These are phyloP conservation scores for Luvunga scandens DNA, from an alignment of 345 rosid species.

Conservation along the genomic window DNA sequence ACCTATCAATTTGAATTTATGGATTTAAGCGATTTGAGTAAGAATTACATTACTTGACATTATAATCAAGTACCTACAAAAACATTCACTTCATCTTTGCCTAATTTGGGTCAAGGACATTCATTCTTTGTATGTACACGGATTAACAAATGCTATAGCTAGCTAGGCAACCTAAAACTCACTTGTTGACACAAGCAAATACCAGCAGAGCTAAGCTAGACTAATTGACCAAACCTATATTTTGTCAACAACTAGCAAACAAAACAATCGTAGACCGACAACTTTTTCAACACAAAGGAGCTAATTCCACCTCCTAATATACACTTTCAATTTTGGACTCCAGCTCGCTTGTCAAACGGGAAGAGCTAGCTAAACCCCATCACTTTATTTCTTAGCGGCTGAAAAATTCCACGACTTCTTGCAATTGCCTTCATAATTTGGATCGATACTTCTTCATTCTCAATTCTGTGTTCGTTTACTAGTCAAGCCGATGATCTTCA, in stretches of 20 bases:
- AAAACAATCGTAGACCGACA: background rate
- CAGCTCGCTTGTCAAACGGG: background rate
- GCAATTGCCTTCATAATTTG: too few relatives aligned
- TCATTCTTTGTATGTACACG: background rate
- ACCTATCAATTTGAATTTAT: too few relatives aligned
- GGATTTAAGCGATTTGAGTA: too few relatives aligned
- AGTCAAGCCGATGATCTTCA: too few relatives aligned
- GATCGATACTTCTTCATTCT: background rate
- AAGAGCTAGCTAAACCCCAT: background rate
- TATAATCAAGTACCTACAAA: too few relatives aligned
- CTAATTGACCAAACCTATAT: background rate
- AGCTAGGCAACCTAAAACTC: background rate
- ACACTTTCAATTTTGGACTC: background rate
- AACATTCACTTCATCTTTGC: background rate
- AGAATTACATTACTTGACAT: too few relatives aligned
- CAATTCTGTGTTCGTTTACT: background rate
- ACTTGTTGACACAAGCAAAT: background rate
- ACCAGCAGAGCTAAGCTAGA: background rate
- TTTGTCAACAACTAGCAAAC: background rate
- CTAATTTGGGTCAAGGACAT: background rate
- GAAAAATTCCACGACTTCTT: background rate
- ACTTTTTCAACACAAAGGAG: background rate
- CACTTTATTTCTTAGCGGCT: background rate
- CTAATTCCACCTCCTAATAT: background rate
- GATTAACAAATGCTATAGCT: background rate